Conservation (phyloP, 2,329 filamentous ascomycete genomes). For the Pestalotiopsis fici region DNA sequence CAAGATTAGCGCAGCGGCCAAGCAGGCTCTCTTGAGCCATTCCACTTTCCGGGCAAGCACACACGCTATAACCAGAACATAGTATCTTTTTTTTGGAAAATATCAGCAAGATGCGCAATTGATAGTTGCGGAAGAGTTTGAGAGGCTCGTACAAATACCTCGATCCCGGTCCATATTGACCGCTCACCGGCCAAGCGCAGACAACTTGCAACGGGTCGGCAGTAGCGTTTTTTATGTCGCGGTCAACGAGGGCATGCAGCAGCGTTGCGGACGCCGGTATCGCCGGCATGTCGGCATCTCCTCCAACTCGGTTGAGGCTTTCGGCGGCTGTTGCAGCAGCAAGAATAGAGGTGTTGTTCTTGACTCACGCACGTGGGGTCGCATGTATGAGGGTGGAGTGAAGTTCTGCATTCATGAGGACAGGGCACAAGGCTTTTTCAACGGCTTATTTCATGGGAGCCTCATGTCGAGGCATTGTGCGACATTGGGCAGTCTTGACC, state of each 20-base stretch:
- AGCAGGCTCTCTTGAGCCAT: constrained; percentile 6
- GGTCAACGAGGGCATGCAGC: constrained; percentile 23
- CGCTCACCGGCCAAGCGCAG: constrained; percentile 43
- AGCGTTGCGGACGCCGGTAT: constrained; percentile 28
- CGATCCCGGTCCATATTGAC: constrained; percentile 41
- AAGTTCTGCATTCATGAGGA: neutral
- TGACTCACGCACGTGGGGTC: neutral
- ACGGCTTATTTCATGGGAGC: neutral
- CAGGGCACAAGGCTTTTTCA: neutral
- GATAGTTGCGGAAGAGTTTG: neutral
- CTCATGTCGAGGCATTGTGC: neutral
- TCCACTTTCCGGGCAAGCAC: constrained; percentile 1
- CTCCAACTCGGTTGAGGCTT: neutral
- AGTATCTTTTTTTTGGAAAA: neutral
- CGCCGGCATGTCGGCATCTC: constrained; percentile 30
- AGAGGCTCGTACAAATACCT: constrained; percentile 35
- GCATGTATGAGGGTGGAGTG: neutral
- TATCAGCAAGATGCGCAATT: neutral
- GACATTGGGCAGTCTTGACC: neutral
- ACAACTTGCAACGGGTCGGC: constrained; percentile 30
- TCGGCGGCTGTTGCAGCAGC: neutral
- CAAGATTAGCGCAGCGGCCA: constrained; percentile 2
- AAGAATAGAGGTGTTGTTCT: neutral
- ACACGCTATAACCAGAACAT: constrained; percentile 4
- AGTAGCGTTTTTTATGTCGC: constrained; percentile 20